Evolutionary conservation across 192 early-diverging fungal genomes (phyloP).

Genomic region (Pilobolus umbonatus): DNA sequence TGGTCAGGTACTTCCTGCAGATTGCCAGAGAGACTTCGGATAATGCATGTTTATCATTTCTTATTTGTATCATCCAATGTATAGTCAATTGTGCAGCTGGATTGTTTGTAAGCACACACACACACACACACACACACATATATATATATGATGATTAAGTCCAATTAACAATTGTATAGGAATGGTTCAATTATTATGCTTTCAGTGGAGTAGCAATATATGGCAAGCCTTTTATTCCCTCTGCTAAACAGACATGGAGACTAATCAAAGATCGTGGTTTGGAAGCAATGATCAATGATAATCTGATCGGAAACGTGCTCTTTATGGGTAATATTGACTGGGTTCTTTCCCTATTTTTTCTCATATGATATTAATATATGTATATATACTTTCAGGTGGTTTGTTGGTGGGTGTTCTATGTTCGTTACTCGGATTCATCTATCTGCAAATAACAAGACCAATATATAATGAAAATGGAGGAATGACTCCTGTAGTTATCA

Average conservation of each 20-base stretch:
- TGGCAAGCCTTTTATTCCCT: conserved; percentile 63
- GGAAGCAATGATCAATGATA: conserved; percentile 83
- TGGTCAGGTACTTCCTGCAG: conserved; percentile 61
- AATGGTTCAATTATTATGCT: conserved; percentile 83
- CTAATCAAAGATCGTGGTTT: conserved; percentile 75
- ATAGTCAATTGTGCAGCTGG: conserved; percentile 73
- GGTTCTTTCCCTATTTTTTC: conserved; percentile 4
- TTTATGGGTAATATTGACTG: conserved; percentile 63
- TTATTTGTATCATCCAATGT: conserved; percentile 71
- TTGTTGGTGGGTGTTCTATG: conserved; percentile 45
- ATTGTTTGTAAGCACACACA: conserved; percentile 52
- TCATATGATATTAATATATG: background rate
- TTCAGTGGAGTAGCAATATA: conserved; percentile 91
- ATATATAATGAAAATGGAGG: conserved; percentile 23
- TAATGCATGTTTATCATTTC: conserved; percentile 51
- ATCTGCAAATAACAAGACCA: conserved; percentile 31
- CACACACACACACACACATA: background rate
- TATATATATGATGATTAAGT: background rate
- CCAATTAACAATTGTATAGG: conserved; percentile 17
- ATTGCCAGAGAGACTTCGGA: conserved; percentile 45
- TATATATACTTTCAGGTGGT: conserved; percentile 18
- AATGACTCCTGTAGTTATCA: conserved; percentile 44
- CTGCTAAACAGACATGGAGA: conserved; percentile 80
- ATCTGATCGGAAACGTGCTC: conserved; percentile 81
- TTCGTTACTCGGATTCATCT: conserved; percentile 41